A percentile compares a stretch with the other conserved stretches of the same genome.
Conservation (phyloP, 305 asterid genomes). For the Fraxinus nigra region DNA sequence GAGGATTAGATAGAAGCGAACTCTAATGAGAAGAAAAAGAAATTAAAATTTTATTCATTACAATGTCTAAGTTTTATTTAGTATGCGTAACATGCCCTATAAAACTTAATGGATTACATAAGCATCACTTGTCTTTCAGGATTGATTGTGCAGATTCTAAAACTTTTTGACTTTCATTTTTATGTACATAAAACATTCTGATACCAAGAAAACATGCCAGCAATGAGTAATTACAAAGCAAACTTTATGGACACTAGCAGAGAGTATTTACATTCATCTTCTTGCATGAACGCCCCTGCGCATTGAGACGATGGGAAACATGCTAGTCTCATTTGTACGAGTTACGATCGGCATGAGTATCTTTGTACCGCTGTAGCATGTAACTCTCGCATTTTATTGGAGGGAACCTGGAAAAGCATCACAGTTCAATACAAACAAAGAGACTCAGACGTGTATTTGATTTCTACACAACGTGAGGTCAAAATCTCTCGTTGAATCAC, state of each 20-base stretch:
- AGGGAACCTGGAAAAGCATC: constrained; percentile 52
- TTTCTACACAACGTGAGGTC: background rate
- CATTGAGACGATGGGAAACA: background rate
- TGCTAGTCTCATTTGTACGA: constrained; percentile 42
- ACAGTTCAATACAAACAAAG: background rate
- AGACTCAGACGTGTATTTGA: background rate
- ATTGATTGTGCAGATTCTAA: background rate
- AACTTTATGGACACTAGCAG: background rate
- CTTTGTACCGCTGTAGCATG: constrained; percentile 58
- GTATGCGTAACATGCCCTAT: background rate
- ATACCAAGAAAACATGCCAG: background rate
- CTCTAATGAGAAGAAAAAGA: background rate
- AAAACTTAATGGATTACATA: background rate
- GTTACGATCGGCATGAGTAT: constrained; percentile 54
- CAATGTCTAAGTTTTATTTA: background rate
- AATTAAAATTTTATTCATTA: no score
- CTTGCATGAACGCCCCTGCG: background rate
- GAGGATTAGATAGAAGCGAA: background rate
- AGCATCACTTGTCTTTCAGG: background rate
- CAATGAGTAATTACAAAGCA: background rate
- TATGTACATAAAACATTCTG: background rate
- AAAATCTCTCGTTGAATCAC: background rate
- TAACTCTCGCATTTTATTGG: constrained; percentile 63
- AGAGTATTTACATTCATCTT: background rate
- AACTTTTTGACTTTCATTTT: background rate